phyloP scores from a whole-genome alignment of 176 grass and related monocot genomes.

The Pontederia paniculata region DNA sequence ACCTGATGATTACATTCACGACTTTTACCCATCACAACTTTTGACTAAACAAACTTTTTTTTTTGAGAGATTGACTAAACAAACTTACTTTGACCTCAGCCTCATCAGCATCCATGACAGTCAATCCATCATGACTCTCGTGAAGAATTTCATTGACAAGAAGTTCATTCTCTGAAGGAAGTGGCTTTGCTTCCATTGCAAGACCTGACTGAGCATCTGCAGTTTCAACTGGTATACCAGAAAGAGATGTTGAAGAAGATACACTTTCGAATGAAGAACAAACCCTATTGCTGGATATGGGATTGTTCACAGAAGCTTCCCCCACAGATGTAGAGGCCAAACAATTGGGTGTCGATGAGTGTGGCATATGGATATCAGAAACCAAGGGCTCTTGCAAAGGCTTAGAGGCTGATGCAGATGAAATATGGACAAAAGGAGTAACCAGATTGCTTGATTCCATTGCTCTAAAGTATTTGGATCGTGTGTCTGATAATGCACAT shows the following conservation, averaged over 20 bases:
- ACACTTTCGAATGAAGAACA: slow-evolving; percentile 32
- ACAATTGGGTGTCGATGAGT: too few species aligned
- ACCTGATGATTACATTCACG: too few species aligned
- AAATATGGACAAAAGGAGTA: slow-evolving; percentile 43
- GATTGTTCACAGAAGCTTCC: slow-evolving; percentile 3
- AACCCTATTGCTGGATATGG: slow-evolving; percentile 31
- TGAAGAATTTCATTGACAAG: slow-evolving; percentile 94
- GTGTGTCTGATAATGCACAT: slow-evolving; percentile 57
- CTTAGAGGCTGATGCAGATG: slow-evolving; percentile 35
- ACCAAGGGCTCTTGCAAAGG: slow-evolving; percentile 20
- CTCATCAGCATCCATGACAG: slow-evolving; percentile 21
- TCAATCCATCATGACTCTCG: slow-evolving; percentile 27
- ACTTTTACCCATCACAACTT: too few species aligned
- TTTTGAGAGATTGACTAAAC: too few species aligned
- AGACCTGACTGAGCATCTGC: slow-evolving; percentile 1
- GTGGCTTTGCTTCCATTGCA: not conserved
- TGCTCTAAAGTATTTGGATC: slow-evolving; percentile 81
- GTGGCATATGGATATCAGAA: slow-evolving; percentile 7
- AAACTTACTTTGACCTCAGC: slow-evolving; percentile 43
- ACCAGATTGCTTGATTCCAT: slow-evolving; percentile 49
- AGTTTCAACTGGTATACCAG: not conserved
- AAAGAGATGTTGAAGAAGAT: slow-evolving; percentile 17
- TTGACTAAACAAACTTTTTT: too few species aligned
- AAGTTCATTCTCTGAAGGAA: slow-evolving; percentile 60
- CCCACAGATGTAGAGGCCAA: too few species aligned